These are phyloP conservation scores for Alternaria sp. DNA, from an alignment of 2,329 filamentous ascomycete genomes.

Conservation along the genomic window DNA sequence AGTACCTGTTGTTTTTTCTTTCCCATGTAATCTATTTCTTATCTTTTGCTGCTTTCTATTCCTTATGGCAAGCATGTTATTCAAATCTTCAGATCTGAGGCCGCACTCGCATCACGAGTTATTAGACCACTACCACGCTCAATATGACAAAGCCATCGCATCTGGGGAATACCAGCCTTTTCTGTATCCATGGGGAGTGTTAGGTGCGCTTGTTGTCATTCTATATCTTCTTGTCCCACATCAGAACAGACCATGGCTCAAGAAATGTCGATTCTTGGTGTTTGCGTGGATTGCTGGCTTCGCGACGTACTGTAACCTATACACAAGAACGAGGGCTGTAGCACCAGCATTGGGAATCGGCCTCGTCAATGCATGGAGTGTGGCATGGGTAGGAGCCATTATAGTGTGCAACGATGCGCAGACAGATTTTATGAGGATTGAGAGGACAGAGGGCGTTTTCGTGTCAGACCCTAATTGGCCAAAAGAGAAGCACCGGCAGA, in stretches of 20 bases:
- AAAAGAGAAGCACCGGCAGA: constrained; percentile 6
- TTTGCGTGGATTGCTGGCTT: constrained; percentile 57
- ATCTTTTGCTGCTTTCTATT: constrained; percentile 9
- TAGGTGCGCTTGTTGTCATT: constrained; percentile 55
- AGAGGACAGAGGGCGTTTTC: constrained; percentile 51
- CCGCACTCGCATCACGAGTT: constrained; percentile 49
- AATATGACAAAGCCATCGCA: constrained; percentile 52
- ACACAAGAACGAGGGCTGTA: constrained; percentile 59
- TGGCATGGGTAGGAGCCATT: constrained; percentile 62
- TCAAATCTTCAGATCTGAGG: constrained; percentile 31
- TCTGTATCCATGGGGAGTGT: constrained; percentile 54
- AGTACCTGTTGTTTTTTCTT: background rate
- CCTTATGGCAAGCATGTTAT: constrained; percentile 20
- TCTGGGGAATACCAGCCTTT: constrained; percentile 55
- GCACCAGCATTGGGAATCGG: constrained; percentile 65
- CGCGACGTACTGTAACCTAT: constrained; percentile 55
- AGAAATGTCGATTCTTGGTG: constrained; percentile 55
- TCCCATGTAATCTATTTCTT: constrained; percentile 14
- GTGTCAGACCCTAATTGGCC: constrained; percentile 9
- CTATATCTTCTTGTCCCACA: constrained; percentile 62
- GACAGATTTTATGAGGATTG: constrained; percentile 64
- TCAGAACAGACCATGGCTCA: constrained; percentile 50
- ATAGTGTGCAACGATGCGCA: constrained; percentile 65
- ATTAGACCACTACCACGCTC: constrained; percentile 48
- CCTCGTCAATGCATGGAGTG: constrained; percentile 62